These are phyloP conservation scores for Nigrograna mackinnonii DNA, from an alignment of 2,329 filamentous ascomycete genomes.

Conservation along the genomic window DNA sequence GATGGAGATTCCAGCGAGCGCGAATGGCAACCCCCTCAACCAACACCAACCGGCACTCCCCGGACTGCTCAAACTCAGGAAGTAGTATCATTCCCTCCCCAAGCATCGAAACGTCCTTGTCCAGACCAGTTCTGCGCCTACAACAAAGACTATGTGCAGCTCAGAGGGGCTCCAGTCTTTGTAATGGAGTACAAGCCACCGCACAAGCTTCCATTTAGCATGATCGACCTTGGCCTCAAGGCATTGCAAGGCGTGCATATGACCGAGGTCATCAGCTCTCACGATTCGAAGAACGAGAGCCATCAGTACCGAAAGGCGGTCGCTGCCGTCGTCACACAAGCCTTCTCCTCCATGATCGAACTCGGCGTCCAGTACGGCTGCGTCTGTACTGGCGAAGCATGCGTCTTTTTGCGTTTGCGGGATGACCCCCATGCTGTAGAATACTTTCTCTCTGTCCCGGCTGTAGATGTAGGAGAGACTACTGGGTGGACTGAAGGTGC, in stretches of 20 bases:
- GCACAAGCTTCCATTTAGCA: neutral
- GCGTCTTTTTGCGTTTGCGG: neutral
- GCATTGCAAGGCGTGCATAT: neutral
- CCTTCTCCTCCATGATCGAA: neutral
- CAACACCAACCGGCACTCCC: too few species aligned
- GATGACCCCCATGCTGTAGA: neutral
- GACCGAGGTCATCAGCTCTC: neutral
- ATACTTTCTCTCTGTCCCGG: neutral
- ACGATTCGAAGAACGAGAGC: neutral
- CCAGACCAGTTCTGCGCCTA: neutral
- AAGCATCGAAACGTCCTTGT: constrained; percentile 9
- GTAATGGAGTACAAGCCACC: constrained; percentile 1
- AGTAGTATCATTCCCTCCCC: too few species aligned
- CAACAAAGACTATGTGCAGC: neutral
- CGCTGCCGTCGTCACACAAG: neutral
- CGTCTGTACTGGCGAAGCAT: neutral
- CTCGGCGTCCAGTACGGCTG: neutral
- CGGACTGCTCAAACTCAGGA: too few species aligned
- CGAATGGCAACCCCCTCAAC: too few species aligned
- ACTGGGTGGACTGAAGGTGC: neutral
- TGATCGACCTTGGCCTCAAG: neutral
- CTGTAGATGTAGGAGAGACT: neutral
- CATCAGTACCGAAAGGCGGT: neutral
- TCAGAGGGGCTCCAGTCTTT: neutral
- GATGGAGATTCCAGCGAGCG: constrained; percentile 13